Percentiles rank a stretch among this genome's conserved stretches.
Evolutionary conservation across 78 protist genomes (phyloP).

Genomic region (Dictyostelium brefeldianum): DNA sequence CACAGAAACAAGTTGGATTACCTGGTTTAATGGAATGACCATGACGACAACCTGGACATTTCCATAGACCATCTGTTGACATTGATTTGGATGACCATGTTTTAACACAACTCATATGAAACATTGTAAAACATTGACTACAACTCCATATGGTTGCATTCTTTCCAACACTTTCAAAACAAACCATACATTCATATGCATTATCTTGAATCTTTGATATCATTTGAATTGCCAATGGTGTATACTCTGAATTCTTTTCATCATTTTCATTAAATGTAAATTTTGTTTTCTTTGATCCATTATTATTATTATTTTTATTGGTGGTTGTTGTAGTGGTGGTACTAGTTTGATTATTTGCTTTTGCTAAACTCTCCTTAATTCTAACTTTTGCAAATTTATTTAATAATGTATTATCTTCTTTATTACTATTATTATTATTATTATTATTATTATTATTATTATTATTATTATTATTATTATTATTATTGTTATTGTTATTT

Average conservation of each 20-base stretch:
- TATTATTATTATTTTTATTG: background rate
- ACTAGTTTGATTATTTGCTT: background rate
- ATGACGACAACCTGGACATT: constrained; percentile 80
- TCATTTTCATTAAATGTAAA: constrained; percentile 64
- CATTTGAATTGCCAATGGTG: constrained; percentile 79
- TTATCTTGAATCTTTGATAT: constrained; percentile 26
- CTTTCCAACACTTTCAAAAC: constrained; percentile 78
- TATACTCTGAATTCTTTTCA: constrained; percentile 48
- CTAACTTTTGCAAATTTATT: constrained; percentile 15
- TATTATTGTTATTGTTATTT: background rate
- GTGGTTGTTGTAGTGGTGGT: background rate
- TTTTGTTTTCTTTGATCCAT: background rate
- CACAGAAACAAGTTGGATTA: constrained; percentile 63
- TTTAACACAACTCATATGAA: constrained; percentile 80
- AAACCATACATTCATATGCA: constrained; percentile 85
- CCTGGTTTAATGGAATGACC: background rate
- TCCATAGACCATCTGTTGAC: constrained; percentile 60
- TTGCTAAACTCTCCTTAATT: constrained; percentile 10
- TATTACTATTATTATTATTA: constrained; percentile 24
- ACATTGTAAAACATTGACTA: constrained; percentile 73
- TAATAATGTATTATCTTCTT: constrained; percentile 1
- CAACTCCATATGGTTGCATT: constrained; percentile 57
- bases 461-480: constrained; percentile 17
- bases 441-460: too few species aligned
- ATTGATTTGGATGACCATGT: constrained; percentile 68